Base-by-base conservation (phyloP, 2,329 filamentous ascomycete species). In the Pyrenophora teres region DNA sequence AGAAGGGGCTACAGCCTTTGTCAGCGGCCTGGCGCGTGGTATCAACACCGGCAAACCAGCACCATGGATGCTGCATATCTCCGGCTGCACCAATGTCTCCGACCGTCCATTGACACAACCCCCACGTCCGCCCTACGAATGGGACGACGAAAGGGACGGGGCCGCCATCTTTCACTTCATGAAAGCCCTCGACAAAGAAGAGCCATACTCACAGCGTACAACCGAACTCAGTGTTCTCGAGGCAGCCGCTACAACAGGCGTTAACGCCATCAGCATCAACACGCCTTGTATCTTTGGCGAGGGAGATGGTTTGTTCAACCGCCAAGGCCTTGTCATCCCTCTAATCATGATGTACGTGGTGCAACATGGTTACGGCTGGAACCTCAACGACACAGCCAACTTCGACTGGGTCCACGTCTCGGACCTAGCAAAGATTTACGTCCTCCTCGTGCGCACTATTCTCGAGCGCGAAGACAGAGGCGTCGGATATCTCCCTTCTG, bases 381-480 rank as follows among this genome's bases (percentile, higher is more conserved):
- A 60, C 30, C 40, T 62, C 6, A 60, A 60, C 23, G 55, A 63
- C 6, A 56, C 50, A 16, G 60, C 54, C 6, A 59, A 59, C n/a
- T 58, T 64, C 19, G 60, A 63, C 36, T 58, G 52, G 43, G 54
- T 62, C 7, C 60, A 64, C 30, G 40, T 64, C 1, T 4, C 47
- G 2, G 59, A 64, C 36, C 44, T 63, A 8, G 59, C 57, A 8
- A 52, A 55, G 18, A 41, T 59, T 5, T 62, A 51, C 7, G 46
- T 64, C 13, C 56, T 59, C 23, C 56, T 59, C 23, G 39, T 60
- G 18, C 43, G 52, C 2, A 50, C 50, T 2, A 62, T 64, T 9
- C 51, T 64, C 27, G 52, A 60, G 39, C 54, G 54, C 5, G 33
- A 46, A 18, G 59, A 59, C 38, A 54, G 52, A 8, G 56, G 57